Conservation (phyloP, 1,139 yeast species). For the Yamadazyma friedrichii region DNA sequence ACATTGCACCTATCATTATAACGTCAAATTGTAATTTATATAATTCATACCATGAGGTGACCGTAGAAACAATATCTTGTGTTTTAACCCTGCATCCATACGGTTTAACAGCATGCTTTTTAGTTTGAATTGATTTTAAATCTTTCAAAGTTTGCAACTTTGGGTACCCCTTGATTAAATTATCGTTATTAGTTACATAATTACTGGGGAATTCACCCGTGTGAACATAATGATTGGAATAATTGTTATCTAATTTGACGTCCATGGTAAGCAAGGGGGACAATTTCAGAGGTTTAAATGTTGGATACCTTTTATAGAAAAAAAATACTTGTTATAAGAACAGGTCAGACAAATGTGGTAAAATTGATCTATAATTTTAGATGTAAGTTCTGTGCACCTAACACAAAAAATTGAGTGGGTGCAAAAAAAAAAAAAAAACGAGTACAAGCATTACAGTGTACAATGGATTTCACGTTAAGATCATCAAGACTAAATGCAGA, state of each 20-base stretch:
- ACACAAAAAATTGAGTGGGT: neutral
- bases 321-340: neutral
- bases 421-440: neutral
- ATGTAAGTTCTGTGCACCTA: too few species aligned
- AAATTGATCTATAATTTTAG: neutral
- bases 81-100: constrained; percentile 61
- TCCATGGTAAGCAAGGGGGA: too few species aligned
- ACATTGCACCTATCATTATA: constrained; percentile 85
- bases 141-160: constrained; percentile 66
- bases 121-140: constrained; percentile 53
- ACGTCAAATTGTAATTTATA: constrained; percentile 74
- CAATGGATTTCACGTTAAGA: neutral
- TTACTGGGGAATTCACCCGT: constrained; percentile 57
- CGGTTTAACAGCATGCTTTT: constrained; percentile 55
- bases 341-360: neutral
- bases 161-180: constrained; percentile 82
- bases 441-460: neutral
- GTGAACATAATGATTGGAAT: constrained; percentile 66
- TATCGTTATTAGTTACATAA: constrained; percentile 61
- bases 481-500: neutral
- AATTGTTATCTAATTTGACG: constrained; percentile 52
- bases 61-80: constrained; percentile 51
- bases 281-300: neutral
- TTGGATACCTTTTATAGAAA: neutral
- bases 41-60: constrained; percentile 59